Base-by-base conservation (phyloP, 192 early-diverging fungal species). In the Oehlia diaphana region DNA sequence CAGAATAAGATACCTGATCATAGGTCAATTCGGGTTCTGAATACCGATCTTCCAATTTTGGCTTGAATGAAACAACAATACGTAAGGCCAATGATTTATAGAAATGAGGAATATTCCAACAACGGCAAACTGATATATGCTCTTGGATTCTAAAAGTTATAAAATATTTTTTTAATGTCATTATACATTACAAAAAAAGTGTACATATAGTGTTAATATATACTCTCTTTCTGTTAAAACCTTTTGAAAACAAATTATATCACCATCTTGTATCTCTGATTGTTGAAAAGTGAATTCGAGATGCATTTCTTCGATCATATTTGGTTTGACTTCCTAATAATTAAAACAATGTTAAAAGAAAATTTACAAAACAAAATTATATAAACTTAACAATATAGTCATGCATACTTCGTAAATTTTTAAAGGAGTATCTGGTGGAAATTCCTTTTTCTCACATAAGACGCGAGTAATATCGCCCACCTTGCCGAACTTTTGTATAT, bases 251-350 rank as follows among this genome's bases (percentile, higher is more conserved):
- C 89, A 92, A 73, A 99, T 89, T 73, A 99, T 98, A 81, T 99
- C 98, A 42, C 98, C 98, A 73, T 93, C 93, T 82, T 95, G 92
- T 66, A 99, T 91, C 82, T 99, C 98, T 16, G 93, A 91, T 39
- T 83, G 69, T 3, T 68, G 65, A 83, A 96, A 97, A 2, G 93
- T 93, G 42, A 75, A 42, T 42, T 87, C 84, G 13, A 79, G 47
- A 73, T 94, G 91, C 85, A 95, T 90, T 35, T 80, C 78, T 63
- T 98, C 96, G 67, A 99, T 93, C 93, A 97, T 92, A 9, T 87
- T 89, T 0, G 98, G 96, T 87, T 98, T 97, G 77, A 99, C 91
- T 85, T 99, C 98, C 88, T 95, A 26, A 79, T 2, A n/a, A 62
- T 21, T 21, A 49, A 76, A 10, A 74, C 7, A 13, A 63, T 19